Conservation (phyloP, 257 asterid genomes). For the Nicotiana undulata region DNA sequence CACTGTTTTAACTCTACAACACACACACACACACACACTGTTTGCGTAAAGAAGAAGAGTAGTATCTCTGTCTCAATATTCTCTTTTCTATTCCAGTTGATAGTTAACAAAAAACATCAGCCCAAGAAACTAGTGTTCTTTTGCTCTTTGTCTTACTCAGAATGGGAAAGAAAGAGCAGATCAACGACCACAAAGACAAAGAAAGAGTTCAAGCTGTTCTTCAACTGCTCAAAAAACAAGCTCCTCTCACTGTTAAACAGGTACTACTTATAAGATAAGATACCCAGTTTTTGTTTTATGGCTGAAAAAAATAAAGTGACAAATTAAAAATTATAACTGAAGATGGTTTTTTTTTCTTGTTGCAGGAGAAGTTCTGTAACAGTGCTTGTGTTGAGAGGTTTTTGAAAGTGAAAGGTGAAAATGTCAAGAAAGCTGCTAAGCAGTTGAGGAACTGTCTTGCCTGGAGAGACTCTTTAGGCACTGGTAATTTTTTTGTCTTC, state of each 20-base stretch:
- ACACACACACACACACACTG: slow-evolving; percentile 31
- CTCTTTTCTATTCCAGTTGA: neutral
- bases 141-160: slow-evolving; percentile 5
- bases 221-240: slow-evolving; percentile 59
- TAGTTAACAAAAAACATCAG: neutral
- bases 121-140: neutral
- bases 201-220: slow-evolving; percentile 60
- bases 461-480: slow-evolving; percentile 84
- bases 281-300: no score
- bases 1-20: neutral
- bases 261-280: slow-evolving; percentile 12
- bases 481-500: slow-evolving; percentile 33
- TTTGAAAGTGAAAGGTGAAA: slow-evolving; percentile 68
- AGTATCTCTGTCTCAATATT: slow-evolving; percentile 37
- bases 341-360: neutral
- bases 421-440: slow-evolving; percentile 83
- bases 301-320: no score
- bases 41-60: slow-evolving; percentile 68
- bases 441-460: slow-evolving; percentile 63
- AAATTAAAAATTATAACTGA: neutral
- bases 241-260: slow-evolving; percentile 81
- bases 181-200: slow-evolving; percentile 47
- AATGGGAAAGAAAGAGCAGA: slow-evolving; percentile 72
- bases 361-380: slow-evolving; percentile 82
- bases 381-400: slow-evolving; percentile 74